Conservation (phyloP, 2,329 filamentous ascomycete species). For the Whalleya microplaca region DNA sequence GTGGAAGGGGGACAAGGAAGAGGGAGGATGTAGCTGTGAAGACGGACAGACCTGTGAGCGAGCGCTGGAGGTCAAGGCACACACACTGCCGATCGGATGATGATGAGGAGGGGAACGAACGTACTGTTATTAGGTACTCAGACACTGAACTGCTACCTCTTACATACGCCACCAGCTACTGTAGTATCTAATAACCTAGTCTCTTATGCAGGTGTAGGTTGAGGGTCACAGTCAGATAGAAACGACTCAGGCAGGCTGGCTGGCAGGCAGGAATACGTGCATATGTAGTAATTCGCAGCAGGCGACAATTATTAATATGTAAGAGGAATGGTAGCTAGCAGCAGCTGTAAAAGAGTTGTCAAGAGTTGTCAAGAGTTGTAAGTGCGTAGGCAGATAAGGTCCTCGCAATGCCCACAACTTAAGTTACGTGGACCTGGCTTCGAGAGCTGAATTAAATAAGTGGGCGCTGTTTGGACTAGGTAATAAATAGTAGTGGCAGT, state of each 20-base stretch:
- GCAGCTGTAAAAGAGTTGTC: too few species aligned
- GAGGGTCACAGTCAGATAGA: background rate
- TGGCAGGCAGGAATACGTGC: background rate
- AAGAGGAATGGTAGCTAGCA: too few species aligned
- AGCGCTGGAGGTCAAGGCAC: background rate
- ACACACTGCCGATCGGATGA: background rate
- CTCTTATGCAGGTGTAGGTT: background rate
- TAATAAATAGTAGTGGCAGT: too few species aligned
- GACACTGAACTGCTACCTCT: too few species aligned
- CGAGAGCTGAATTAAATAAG: conserved; percentile 5
- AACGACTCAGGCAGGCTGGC: background rate
- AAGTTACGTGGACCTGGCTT: background rate
- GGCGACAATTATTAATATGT: too few species aligned
- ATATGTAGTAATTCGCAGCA: conserved; percentile 13
- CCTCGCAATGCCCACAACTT: conserved; percentile 13
- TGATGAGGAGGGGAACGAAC: background rate
- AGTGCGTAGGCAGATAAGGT: conserved; percentile 21
- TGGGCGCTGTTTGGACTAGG: conserved; percentile 1
- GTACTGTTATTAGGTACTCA: background rate
- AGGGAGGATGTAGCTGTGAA: too few species aligned
- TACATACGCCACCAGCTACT: background rate
- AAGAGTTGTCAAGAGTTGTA: background rate
- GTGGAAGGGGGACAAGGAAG: background rate
- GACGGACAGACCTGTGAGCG: too few species aligned
- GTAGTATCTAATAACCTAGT: too few species aligned